These are phyloP conservation scores for Secale cereale DNA, from an alignment of 176 grass and related monocot genomes.

Conservation along the genomic window DNA sequence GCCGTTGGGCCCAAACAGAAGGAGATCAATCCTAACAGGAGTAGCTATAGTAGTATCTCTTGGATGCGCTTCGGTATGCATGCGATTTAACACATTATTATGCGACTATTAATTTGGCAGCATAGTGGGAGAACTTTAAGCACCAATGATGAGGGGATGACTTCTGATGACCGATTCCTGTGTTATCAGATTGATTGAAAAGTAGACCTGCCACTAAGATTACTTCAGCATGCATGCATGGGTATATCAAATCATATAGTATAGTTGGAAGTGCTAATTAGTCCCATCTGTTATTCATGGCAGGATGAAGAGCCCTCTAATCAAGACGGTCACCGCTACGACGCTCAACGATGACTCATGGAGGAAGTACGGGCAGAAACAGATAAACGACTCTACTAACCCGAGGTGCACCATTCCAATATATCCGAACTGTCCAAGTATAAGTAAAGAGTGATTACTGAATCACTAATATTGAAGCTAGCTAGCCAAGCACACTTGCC, in stretches of 20 bases:
- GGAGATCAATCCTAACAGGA: too few relatives aligned
- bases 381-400: conserved; percentile 43
- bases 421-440: background rate
- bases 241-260: background rate
- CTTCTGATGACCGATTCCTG: background rate
- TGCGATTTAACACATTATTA: too few relatives aligned
- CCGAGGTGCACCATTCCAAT: conserved; percentile 36
- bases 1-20: too few relatives aligned
- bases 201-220: background rate
- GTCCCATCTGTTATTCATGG: background rate
- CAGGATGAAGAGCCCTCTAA: conserved; percentile 54
- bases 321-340: conserved; percentile 6
- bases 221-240: background rate
- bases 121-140: conserved; percentile 22
- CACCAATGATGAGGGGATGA: conserved; percentile 12
- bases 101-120: too few relatives aligned
- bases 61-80: too few relatives aligned
- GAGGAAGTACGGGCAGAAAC: conserved; percentile 90
- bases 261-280: background rate
- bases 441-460: background rate
- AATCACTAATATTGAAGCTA: background rate
- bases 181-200: background rate
- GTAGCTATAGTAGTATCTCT: too few relatives aligned
- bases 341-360: conserved; percentile 51
- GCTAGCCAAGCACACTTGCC: background rate